Conservation (phyloP, 2,329 filamentous ascomycete species). For the Exophiala bonariae region DNA sequence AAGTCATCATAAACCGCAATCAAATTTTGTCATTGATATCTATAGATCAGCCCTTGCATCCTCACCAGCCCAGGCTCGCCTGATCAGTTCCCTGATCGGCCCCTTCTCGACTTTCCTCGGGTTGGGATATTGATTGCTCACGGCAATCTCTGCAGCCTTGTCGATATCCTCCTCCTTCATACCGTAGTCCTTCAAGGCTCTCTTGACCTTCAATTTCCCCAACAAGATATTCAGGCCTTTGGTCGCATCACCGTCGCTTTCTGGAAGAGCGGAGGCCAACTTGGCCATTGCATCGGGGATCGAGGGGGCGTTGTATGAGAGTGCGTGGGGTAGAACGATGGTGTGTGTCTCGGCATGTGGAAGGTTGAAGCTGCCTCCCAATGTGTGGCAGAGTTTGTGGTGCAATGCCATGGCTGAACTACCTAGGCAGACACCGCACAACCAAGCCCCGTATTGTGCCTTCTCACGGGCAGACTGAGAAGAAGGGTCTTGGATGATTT, state of each 20-base stretch:
- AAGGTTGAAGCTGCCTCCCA: slow-evolving; percentile 64
- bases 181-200: slow-evolving; percentile 55
- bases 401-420: slow-evolving; percentile 64
- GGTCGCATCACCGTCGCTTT: slow-evolving; percentile 59
- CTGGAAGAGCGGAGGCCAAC: slow-evolving; percentile 56
- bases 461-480: slow-evolving; percentile 48
- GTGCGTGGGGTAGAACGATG: slow-evolving; percentile 61
- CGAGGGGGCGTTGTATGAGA: slow-evolving; percentile 62
- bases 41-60: slow-evolving; percentile 22
- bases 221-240: slow-evolving; percentile 58
- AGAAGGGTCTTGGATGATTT: slow-evolving; percentile 48
- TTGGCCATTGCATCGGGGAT: slow-evolving; percentile 54
- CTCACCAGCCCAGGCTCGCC: slow-evolving; percentile 63
- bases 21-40: too few species aligned
- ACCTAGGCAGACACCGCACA: slow-evolving; percentile 62
- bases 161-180: slow-evolving; percentile 64
- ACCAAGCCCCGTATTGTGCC: slow-evolving; percentile 65
- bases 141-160: slow-evolving; percentile 59
- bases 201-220: slow-evolving; percentile 54
- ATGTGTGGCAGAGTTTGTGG: slow-evolving; percentile 67
- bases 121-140: slow-evolving; percentile 61
- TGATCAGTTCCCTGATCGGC: slow-evolving; percentile 56
- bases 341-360: slow-evolving; percentile 68
- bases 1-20: too few species aligned
- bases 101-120: slow-evolving; percentile 55